These are phyloP conservation scores for Albatrellus ellisii DNA, from an alignment of 768 basidiomycete species.

Conservation along the genomic window DNA sequence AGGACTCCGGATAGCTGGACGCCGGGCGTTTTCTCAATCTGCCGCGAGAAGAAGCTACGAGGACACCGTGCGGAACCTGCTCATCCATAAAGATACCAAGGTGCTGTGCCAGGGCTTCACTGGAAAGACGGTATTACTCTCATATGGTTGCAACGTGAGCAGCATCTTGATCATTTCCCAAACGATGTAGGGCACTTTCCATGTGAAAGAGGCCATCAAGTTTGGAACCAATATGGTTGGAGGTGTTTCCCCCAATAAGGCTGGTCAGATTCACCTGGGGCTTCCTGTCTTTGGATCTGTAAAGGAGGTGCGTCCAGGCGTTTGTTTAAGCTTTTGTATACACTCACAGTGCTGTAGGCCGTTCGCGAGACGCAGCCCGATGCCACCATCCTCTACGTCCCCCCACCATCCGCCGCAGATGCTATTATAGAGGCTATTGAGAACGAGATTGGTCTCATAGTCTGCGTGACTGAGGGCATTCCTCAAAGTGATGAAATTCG, in stretches of 20 bases:
- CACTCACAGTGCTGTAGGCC: constrained; percentile 38
- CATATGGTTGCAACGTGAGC: not conserved
- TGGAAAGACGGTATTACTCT: constrained; percentile 79
- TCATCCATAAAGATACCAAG: constrained; percentile 89
- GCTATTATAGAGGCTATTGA: constrained; percentile 99
- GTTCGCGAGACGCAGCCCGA: constrained; percentile 80
- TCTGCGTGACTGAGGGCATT: constrained; percentile 97
- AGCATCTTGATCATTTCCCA: not conserved
- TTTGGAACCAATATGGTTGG: constrained; percentile 98
- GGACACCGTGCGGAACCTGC: constrained; percentile 82
- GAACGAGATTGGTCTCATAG: constrained; percentile 94
- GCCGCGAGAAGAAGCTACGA: constrained; percentile 67
- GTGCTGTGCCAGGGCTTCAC: constrained; percentile 87
- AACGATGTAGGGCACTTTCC: constrained; percentile 76
- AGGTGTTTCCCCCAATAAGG: constrained; percentile 94
- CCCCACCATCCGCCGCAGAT: constrained; percentile 90
- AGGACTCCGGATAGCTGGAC: constrained; percentile 53
- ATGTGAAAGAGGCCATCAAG: constrained; percentile 82
- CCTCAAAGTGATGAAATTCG: constrained; percentile 95
- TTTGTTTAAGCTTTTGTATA: constrained; percentile 2
- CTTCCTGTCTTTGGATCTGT: constrained; percentile 91
- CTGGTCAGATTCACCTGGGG: constrained; percentile 89
- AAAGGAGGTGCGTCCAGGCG: constrained; percentile 48
- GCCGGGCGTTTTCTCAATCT: constrained; percentile 74
- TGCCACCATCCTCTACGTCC: constrained; percentile 94